Evolutionary conservation across 345 rosid genomes (phyloP).

Genomic region (Syzygium aqueum): DNA sequence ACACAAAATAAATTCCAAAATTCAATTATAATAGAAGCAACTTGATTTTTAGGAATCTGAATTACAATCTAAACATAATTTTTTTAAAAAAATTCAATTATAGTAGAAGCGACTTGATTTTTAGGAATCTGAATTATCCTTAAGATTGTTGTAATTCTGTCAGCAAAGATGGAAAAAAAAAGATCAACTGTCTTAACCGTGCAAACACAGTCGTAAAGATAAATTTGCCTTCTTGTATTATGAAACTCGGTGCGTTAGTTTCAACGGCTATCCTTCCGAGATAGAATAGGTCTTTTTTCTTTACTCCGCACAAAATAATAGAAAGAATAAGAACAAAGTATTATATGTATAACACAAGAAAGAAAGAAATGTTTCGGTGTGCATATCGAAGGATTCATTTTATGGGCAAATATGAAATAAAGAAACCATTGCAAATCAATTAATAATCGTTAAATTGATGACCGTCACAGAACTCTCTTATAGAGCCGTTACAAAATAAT

Average conservation of each 20-base stretch:
- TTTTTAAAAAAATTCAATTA: not conserved
- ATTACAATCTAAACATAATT: not conserved
- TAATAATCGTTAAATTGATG: no score
- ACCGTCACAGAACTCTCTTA: not conserved
- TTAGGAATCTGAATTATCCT: not conserved
- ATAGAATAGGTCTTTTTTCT: no score
- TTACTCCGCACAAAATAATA: not conserved
- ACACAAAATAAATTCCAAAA: not conserved
- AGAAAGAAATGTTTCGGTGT: not conserved
- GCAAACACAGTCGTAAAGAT: not conserved
- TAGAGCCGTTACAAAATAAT: not conserved
- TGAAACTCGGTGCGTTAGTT: no score
- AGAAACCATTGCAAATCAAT: not conserved
- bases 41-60: not conserved
- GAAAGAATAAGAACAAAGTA: not conserved
- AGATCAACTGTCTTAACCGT: accelerated
- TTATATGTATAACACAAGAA: not conserved
- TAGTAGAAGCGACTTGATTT: not conserved
- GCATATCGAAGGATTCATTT: not conserved
- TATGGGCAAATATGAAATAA: not conserved
- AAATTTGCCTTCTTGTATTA: no score
- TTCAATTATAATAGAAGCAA: not conserved
- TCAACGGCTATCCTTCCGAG: not conserved
- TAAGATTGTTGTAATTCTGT: not conserved
- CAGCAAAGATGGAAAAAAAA: not conserved